phyloP scores from a whole-genome alignment of 2,329 filamentous ascomycete genomes.

The Ophiosphaerella herpotricha region DNA sequence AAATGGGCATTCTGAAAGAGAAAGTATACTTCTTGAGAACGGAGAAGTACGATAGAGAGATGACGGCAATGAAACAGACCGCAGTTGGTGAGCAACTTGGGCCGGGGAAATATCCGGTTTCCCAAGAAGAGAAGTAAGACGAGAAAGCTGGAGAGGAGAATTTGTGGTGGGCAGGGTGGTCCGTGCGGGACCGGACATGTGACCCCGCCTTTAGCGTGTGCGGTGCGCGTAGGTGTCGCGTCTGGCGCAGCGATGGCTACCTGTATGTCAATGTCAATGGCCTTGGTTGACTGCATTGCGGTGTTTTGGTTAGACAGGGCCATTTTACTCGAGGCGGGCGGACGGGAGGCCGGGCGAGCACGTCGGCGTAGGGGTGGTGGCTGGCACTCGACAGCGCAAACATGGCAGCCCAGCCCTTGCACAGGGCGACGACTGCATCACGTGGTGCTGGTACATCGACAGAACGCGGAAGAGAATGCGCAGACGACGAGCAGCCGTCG shows the following conservation, averaged over 20 bases:
- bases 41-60: slow-evolving; percentile 23
- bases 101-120: slow-evolving; percentile 62
- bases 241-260: too few relatives aligned
- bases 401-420: too few relatives aligned
- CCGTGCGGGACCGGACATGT: slow-evolving; percentile 11
- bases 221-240: slow-evolving; percentile 3
- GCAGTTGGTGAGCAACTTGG: slow-evolving; percentile 43
- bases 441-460: not conserved
- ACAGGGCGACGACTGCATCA: not conserved
- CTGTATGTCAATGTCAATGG: too few relatives aligned
- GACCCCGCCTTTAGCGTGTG: slow-evolving; percentile 24
- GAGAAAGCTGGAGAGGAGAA: slow-evolving; percentile 24
- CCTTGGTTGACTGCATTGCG: too few relatives aligned
- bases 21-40: slow-evolving; percentile 35
- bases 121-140: slow-evolving; percentile 51
- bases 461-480: not conserved
- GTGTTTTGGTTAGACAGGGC: too few relatives aligned
- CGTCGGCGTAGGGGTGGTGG: not conserved
- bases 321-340: not conserved
- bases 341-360: not conserved
- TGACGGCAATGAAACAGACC: slow-evolving; percentile 39
- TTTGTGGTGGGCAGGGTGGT: slow-evolving; percentile 2
- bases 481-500: not conserved
- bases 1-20: slow-evolving; percentile 67
- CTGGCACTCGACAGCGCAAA: not conserved